phyloP scores from a whole-genome alignment of 495 filamentous ascomycete species.

The Aspergillus bridgeri region DNA sequence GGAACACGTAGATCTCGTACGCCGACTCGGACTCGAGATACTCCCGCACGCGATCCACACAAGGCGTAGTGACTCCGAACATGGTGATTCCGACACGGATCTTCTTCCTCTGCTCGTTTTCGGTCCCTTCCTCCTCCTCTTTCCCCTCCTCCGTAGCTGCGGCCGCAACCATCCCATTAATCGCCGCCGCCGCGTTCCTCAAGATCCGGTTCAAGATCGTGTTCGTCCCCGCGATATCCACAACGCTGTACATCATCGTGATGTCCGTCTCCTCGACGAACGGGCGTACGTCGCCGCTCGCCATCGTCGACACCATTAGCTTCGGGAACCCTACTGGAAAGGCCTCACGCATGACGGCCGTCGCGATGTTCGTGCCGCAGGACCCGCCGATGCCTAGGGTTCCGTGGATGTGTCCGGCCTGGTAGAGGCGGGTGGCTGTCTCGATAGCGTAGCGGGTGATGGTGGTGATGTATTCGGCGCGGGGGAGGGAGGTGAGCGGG shows the following conservation, averaged over 20 bases:
- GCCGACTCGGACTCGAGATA: slow-evolving; percentile 37
- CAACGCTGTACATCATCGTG: slow-evolving; percentile 64
- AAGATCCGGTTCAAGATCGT: slow-evolving; percentile 52
- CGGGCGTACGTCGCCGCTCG: slow-evolving; percentile 54
- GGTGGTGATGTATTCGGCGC: slow-evolving; percentile 47
- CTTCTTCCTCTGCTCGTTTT: slow-evolving; percentile 28
- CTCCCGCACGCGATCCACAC: slow-evolving; percentile 46
- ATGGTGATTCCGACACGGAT: slow-evolving; percentile 60
- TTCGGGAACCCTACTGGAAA: slow-evolving; percentile 65
- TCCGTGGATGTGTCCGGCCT: slow-evolving; percentile 43
- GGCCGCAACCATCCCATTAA: slow-evolving; percentile 49
- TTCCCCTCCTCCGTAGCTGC: neutral
- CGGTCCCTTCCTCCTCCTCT: neutral
- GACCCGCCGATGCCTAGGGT: slow-evolving; percentile 57
- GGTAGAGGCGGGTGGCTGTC: slow-evolving; percentile 32
- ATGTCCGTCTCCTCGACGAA: slow-evolving; percentile 65
- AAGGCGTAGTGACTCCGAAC: slow-evolving; percentile 72
- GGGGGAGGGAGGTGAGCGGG: slow-evolving; percentile 27
- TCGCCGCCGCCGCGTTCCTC: slow-evolving; percentile 57
- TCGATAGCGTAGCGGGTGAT: slow-evolving; percentile 42
- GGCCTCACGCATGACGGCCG: slow-evolving; percentile 54
- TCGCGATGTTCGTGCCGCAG: slow-evolving; percentile 53
- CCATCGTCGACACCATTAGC: slow-evolving; percentile 65
- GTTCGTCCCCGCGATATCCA: slow-evolving; percentile 67
- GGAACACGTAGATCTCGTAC: slow-evolving; percentile 62